These are phyloP conservation scores for Suillus hirtellus DNA, from an alignment of 768 basidiomycete genomes.

Conservation along the genomic window DNA sequence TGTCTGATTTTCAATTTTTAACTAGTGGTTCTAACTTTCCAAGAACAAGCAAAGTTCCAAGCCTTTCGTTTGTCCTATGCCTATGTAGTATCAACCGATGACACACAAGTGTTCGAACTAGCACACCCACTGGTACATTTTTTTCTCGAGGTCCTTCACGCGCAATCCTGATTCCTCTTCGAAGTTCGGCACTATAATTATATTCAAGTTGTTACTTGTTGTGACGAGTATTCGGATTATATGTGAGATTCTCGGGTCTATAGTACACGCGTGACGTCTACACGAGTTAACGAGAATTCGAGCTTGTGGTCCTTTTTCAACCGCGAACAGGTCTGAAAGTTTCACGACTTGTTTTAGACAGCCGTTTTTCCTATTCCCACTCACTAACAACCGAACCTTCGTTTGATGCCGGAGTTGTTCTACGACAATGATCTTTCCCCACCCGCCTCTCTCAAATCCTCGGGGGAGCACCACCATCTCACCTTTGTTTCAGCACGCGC, in stretches of 20 bases:
- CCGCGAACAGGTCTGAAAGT: neutral
- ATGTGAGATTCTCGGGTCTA: neutral
- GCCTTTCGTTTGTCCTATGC: neutral
- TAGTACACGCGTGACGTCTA: neutral
- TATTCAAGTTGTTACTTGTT: neutral
- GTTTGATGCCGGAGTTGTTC: constrained; percentile 3
- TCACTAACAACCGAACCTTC: neutral
- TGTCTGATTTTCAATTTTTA: neutral
- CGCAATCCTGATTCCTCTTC: too few relatives aligned
- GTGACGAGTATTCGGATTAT: neutral
- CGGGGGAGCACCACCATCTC: constrained; percentile 17
- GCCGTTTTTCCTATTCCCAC: neutral
- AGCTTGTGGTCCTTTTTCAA: neutral
- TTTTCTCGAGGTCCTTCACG: neutral
- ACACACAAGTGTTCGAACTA: neutral
- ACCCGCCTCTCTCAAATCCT: constrained; percentile 15
- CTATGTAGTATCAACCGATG: neutral
- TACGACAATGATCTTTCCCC: constrained; percentile 16
- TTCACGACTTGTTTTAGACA: neutral
- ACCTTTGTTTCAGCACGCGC: constrained; percentile 2
- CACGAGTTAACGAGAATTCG: neutral
- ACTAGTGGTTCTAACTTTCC: neutral
- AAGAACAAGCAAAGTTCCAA: neutral
- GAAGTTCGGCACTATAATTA: neutral
- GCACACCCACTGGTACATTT: neutral